Evolutionary conservation across 1,284 basidiomycete species (phyloP).

Genomic region (Cryptococcus hybrid): DNA sequence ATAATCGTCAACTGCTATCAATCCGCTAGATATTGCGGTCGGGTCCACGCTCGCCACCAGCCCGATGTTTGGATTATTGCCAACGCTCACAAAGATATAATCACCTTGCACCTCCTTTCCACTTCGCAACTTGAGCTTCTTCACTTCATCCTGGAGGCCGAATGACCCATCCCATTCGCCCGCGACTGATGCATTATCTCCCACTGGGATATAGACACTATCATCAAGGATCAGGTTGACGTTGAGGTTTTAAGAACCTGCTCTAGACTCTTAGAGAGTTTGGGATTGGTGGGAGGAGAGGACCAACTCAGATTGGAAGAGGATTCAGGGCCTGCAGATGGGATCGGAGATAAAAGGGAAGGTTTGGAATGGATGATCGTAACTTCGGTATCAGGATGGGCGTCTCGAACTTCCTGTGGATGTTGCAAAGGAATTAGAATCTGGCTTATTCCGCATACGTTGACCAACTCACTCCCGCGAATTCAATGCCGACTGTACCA

Average conservation of each 20-base stretch:
- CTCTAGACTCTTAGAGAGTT: conserved; percentile 33
- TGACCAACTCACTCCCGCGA: conserved; percentile 39
- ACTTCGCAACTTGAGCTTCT: conserved; percentile 30
- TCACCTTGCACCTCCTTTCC: conserved; percentile 42
- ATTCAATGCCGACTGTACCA: conserved; percentile 53
- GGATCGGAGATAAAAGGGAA: conserved; percentile 14
- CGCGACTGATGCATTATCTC: too few species aligned
- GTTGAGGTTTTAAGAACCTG: conserved; percentile 35
- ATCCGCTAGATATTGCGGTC: conserved; percentile 24
- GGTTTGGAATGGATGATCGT: conserved; percentile 24
- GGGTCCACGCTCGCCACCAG: conserved; percentile 36
- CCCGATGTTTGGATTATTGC: conserved; percentile 46
- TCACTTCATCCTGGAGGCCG: conserved; percentile 27
- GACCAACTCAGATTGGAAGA: conserved; percentile 15
- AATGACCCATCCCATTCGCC: conserved; percentile 30
- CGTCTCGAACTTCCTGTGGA: conserved; percentile 21
- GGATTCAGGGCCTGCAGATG: conserved; percentile 13
- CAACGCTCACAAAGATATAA: conserved; percentile 49
- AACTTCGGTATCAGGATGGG: conserved; percentile 26
- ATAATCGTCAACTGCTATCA: conserved; percentile 45
- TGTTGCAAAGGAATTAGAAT: background rate
- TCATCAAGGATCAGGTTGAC: conserved; percentile 45
- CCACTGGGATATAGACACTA: conserved; percentile 33
- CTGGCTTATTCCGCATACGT: too few species aligned
- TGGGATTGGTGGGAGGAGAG: conserved; percentile 25